phyloP scores from a whole-genome alignment of 495 filamentous ascomycete species.

The Monascus purpureus region DNA sequence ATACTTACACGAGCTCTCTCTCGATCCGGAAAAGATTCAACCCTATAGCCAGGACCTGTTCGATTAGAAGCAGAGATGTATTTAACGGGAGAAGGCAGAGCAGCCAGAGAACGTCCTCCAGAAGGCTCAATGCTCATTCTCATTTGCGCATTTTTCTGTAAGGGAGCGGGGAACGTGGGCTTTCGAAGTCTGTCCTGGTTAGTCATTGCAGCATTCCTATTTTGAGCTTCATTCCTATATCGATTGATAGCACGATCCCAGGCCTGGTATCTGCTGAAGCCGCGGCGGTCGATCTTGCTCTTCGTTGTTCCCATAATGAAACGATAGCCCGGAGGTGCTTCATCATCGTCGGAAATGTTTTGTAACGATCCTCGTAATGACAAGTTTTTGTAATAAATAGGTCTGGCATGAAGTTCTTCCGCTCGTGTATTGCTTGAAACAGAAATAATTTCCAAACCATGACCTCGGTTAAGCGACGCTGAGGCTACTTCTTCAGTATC shows the following conservation, averaged over 20 bases:
- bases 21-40: conserved; percentile 4
- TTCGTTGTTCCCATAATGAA: conserved; percentile 13
- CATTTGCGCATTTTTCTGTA: no score
- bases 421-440: conserved; percentile 21
- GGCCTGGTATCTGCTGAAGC: conserved; percentile 35
- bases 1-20: conserved; percentile 3
- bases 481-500: conserved; percentile 33
- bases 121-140: no score
- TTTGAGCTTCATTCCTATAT: conserved; percentile 23
- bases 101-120: conserved; percentile 5
- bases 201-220: no score
- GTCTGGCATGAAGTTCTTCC: conserved; percentile 20
- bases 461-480: conserved; percentile 11
- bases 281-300: conserved; percentile 25
- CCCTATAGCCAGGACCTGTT: conserved; percentile 6
- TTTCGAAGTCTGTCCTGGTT: no score
- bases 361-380: conserved; percentile 8
- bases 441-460: conserved; percentile 27
- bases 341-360: conserved; percentile 22
- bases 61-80: conserved; percentile 8
- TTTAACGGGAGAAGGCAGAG: conserved; percentile 4
- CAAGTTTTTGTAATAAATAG: conserved; percentile 10
- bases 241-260: conserved; percentile 31
- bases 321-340: conserved; percentile 24
- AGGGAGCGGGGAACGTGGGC: no score